Percentiles rank a stretch among this genome's conserved stretches.
Conservation (phyloP, 768 basidiomycete genomes). For the Dacryopinax primogenitus region DNA sequence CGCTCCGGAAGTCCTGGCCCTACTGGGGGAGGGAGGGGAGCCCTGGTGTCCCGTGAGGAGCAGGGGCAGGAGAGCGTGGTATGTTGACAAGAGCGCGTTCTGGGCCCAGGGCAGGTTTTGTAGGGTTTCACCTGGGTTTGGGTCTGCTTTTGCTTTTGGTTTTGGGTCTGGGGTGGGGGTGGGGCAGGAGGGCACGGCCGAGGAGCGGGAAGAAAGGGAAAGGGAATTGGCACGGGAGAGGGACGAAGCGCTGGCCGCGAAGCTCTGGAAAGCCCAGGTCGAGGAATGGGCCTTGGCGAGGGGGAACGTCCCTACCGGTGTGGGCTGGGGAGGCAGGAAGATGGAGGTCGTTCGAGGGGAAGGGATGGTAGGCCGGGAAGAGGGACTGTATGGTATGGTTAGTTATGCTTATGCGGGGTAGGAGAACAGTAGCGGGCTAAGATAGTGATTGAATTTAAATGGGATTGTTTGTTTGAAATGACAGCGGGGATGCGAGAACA, state of each 20-base stretch:
- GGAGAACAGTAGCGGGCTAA: no score
- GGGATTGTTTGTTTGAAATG: no score
- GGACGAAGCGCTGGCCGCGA: no score
- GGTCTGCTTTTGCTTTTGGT: no score
- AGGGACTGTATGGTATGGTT: constrained; percentile 86
- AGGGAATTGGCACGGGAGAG: no score
- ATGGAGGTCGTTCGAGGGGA: constrained; percentile 91
- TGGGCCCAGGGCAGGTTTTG: constrained; percentile 57
- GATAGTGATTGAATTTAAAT: no score
- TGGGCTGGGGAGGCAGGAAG: constrained; percentile 94
- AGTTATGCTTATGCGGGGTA: constrained; percentile 92
- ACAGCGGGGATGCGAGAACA: no score
- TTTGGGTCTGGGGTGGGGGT: no score
- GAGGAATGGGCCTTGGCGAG: constrained; percentile 62
- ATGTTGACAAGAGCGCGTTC: constrained; percentile 74
- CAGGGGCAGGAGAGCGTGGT: constrained; percentile 92
- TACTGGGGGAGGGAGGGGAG: constrained; percentile 64
- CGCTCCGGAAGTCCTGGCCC: constrained; percentile 52
- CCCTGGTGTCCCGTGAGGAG: constrained; percentile 82
- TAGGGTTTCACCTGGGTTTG: no score
- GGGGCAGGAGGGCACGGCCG: no score
- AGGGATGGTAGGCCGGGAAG: constrained; percentile 84
- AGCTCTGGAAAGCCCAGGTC: constrained; percentile 46
- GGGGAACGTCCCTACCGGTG: constrained; percentile 78
- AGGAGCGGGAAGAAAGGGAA: no score